phyloP scores from a whole-genome alignment of 805 yeast genomes.

The Wickerhamiella siamensis region DNA sequence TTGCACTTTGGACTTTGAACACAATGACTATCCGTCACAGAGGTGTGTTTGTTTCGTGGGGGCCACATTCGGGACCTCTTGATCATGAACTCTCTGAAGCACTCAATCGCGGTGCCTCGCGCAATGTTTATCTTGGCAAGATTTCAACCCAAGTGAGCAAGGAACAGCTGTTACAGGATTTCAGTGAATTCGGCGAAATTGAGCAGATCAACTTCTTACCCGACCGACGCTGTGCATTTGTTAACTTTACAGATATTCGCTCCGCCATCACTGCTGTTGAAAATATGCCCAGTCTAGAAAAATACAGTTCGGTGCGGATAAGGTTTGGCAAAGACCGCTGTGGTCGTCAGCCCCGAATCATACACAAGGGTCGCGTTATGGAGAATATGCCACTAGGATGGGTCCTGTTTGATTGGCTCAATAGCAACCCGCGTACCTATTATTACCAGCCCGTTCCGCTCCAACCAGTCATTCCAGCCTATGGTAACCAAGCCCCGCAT shows the following conservation, averaged over 20 bases:
- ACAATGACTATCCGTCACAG: conserved; percentile 78
- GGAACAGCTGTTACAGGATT: conserved; percentile 52
- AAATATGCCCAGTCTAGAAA: conserved; percentile 64
- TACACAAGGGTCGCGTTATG: neutral
- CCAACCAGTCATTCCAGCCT: neutral
- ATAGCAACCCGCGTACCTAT: neutral
- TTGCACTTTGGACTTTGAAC: conserved; percentile 82
- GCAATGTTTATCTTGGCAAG: conserved; percentile 82
- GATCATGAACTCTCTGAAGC: conserved; percentile 78
- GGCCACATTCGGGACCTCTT: conserved; percentile 87
- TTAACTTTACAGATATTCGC: conserved; percentile 80
- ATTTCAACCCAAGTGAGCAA: conserved; percentile 36
- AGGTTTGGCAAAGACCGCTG: conserved; percentile 92
- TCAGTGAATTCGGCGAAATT: conserved; percentile 77
- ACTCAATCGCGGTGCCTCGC: conserved; percentile 83
- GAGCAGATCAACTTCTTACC: conserved; percentile 84
- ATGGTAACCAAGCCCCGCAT: too few relatives aligned
- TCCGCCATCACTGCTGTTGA: conserved; percentile 87
- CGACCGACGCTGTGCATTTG: conserved; percentile 78
- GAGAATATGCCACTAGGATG: conserved; percentile 1
- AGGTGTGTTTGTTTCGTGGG: conserved; percentile 92
- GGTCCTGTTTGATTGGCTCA: neutral
- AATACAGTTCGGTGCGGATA: conserved; percentile 51
- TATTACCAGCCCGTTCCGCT: too few relatives aligned
- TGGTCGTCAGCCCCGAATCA: conserved; percentile 42